A percentile compares a stretch with the other conserved stretches of the same genome.
phyloP scores from a whole-genome alignment of 495 filamentous ascomycete genomes.

The Penicillium nucicola region DNA sequence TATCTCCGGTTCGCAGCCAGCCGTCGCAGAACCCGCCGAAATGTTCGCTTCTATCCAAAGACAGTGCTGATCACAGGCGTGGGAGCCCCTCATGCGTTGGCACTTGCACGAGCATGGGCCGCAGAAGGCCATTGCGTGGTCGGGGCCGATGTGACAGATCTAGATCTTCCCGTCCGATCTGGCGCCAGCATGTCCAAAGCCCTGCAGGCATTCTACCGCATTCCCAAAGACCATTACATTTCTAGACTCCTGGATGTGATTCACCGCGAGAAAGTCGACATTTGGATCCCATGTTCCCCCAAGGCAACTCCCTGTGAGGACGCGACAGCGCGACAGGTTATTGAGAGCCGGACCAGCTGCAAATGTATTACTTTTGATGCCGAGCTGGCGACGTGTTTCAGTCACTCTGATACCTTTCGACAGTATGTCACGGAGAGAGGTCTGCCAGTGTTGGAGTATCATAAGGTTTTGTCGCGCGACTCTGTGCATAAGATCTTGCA shows the following conservation, averaged over 20 bases:
- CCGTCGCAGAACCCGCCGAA: constrained; percentile 28
- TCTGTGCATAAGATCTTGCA: constrained; percentile 56
- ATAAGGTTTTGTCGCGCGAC: constrained; percentile 54
- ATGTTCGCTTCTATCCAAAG: constrained; percentile 47
- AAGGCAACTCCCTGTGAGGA: constrained; percentile 59
- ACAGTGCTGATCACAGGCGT: constrained; percentile 73
- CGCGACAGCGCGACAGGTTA: constrained; percentile 56
- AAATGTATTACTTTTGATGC: constrained; percentile 57
- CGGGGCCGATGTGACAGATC: constrained; percentile 64
- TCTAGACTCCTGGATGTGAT: constrained; percentile 54
- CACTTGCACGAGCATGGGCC: constrained; percentile 64
- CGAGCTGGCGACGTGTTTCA: constrained; percentile 47
- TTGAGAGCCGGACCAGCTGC: constrained; percentile 58
- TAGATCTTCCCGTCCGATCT: constrained; percentile 43
- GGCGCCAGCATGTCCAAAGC: constrained; percentile 42
- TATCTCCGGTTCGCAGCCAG: constrained; percentile 10
- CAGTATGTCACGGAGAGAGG: constrained; percentile 46
- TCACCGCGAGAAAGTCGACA: constrained; percentile 56
- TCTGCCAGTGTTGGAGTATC: constrained; percentile 57
- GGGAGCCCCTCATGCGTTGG: constrained; percentile 63
- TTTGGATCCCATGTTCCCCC: constrained; percentile 73
- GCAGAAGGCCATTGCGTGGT: constrained; percentile 66
- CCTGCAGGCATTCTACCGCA: constrained; percentile 50
- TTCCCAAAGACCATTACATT: constrained; percentile 48
- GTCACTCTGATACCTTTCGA: constrained; percentile 59